phyloP scores from a whole-genome alignment of 176 grass and related monocot species.

The Aegilops speltoides region DNA sequence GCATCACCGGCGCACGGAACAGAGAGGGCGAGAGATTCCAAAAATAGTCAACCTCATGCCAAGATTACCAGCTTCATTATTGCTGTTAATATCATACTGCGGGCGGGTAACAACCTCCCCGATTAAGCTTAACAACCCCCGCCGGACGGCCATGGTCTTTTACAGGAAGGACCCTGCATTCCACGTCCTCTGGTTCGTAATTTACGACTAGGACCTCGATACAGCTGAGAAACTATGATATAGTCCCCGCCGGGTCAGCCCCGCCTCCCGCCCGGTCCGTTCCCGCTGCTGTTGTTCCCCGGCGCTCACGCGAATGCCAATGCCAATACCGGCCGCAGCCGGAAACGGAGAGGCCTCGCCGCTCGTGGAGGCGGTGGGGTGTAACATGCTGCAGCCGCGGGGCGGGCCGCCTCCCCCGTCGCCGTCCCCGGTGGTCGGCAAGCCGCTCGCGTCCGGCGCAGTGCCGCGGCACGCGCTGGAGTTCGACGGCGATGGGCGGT shows the following conservation, averaged over 20 bases:
- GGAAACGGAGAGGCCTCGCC: neutral
- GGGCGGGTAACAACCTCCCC: neutral
- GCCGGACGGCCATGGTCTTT: neutral
- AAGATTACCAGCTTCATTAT: conserved; percentile 30
- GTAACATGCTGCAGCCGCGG: neutral
- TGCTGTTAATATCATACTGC: no score
- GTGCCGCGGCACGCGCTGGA: conserved; percentile 60
- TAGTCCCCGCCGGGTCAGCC: neutral
- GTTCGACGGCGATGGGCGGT: conserved; percentile 59
- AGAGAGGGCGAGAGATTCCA: conserved; percentile 25
- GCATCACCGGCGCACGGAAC: neutral
- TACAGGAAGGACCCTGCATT: neutral
- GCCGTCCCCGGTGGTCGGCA: conserved; percentile 22
- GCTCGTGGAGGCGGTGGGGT: neutral
- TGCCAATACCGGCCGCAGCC: conserved; percentile 22
- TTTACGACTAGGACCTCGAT: neutral
- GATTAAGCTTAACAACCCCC: conserved; percentile 13
- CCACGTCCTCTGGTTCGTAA: neutral
- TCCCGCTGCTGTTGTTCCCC: neutral
- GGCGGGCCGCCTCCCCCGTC: conserved; percentile 5
- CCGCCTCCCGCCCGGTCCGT: neutral
- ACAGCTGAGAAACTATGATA: neutral
- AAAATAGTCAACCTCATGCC: conserved; percentile 47
- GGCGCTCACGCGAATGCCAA: conserved; percentile 22
- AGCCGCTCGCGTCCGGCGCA: conserved; percentile 42